Evolutionary conservation across 441 rosid genomes (phyloP), one percentile per base, ranked within the genome.

Genomic region (Arabidopsis hybrid): DNA sequence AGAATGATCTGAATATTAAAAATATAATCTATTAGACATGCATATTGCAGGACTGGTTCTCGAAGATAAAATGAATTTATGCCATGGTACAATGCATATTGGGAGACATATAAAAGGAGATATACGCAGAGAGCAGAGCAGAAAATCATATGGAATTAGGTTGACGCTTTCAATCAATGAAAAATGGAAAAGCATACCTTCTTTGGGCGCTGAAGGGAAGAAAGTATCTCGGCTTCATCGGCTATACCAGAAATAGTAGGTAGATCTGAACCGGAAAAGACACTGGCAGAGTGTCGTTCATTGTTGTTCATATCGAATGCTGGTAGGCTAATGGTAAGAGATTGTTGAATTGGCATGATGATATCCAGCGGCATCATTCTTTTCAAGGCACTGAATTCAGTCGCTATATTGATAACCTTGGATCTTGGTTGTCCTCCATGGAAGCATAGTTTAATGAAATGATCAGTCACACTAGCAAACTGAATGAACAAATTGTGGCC

Each of bases 221-320:
- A 92, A 82, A 96, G 99, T 83, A 96, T 93, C 89, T 96, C 98
- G 49, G 98, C 98, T 80, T 92, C 99, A 68, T 96, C 97, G 75
- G 93, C 85, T 71, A 96, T 92, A 77, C 97, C 96, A 63, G 80
- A 85, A 77, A 96, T 92, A 64, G 92, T 92, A 69, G 98, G 99
- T 81, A 93, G 89, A 78, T 96, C 97, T 51, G 85, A 83, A 61
- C 85, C 80, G 69, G 93, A 82, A 85, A 96, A 93, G 64, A 92
- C 85, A 82, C 88, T 85, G 69, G 90, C 85, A 60, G 95, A 69
- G 73, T 77, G 86, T 35, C 82, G 69, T 67, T 86, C 91, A 40
- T 79, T 69, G 40, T 77, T 80, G 82, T 85, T 79, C 57, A 69
- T 70, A 68, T 89, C 90, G 62, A 82, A 91, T 51, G 87, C 71